Conservation (phyloP, 345 rosid genomes). For the Eucalyptus paniculata region DNA sequence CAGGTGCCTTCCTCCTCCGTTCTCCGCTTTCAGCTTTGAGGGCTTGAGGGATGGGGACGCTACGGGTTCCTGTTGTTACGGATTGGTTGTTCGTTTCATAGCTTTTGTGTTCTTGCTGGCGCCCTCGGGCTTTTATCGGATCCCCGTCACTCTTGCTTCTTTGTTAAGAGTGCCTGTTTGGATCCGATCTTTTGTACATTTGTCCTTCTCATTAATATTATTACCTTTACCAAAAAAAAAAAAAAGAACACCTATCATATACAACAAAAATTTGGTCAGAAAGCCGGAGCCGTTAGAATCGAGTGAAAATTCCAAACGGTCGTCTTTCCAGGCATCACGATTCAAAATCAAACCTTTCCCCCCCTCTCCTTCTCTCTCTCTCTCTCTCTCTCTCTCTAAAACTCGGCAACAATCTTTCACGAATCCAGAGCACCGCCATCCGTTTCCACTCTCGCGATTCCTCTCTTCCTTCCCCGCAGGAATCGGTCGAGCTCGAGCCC, state of each 20-base stretch:
- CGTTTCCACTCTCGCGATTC: not conserved
- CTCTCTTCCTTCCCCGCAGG: not conserved
- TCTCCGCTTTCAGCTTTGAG: no score
- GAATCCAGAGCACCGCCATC: not conserved
- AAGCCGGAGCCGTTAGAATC: not conserved
- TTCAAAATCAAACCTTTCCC: not conserved
- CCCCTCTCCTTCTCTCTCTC: not conserved
- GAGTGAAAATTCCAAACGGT: not conserved
- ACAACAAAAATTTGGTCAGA: not conserved
- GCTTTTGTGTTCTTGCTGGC: no score
- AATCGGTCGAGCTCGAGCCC: not conserved
- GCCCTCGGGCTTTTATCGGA: no score
- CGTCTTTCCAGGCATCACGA: not conserved
- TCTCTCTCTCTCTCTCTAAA: not conserved
- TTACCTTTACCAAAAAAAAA: no score
- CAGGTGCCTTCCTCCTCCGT: no score
- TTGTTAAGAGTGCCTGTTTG: no score
- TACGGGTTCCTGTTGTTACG: no score
- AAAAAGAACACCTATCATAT: not conserved
- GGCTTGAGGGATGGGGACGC: no score
- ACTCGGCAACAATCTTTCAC: not conserved
- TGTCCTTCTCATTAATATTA: no score
- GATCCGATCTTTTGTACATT: no score
- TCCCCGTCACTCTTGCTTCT: no score
- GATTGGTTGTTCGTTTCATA: no score